Percentiles rank a stretch among this genome's conserved stretches.
Conservation (phyloP, 495 filamentous ascomycete genomes). For the Amniculicola lignicola region DNA sequence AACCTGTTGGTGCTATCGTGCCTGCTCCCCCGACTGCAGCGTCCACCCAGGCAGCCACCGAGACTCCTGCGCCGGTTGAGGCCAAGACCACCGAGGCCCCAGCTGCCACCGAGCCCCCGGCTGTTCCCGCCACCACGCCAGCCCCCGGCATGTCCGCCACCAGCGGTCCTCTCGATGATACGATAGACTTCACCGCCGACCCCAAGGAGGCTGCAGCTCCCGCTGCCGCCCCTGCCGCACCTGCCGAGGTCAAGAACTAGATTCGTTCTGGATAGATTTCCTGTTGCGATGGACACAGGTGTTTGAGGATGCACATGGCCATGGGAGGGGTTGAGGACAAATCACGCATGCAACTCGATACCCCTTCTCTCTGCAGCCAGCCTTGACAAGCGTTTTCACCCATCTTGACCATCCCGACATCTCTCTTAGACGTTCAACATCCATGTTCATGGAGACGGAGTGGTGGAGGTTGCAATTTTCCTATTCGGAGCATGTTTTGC, state of each 20-base stretch:
- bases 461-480: too few species aligned
- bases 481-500: slow-evolving; percentile 1
- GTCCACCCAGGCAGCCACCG: slow-evolving; percentile 8
- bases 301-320: too few species aligned
- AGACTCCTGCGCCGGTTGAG: not conserved
- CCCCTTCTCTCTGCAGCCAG: too few species aligned
- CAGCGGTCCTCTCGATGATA: slow-evolving; percentile 23
- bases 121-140: slow-evolving; percentile 16
- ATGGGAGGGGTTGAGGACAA: too few species aligned
- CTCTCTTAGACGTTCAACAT: too few species aligned
- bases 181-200: slow-evolving; percentile 8
- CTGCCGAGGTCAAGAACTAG: slow-evolving; percentile 17
- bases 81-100: slow-evolving; percentile 5
- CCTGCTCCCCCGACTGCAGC: slow-evolving; percentile 29
- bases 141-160: slow-evolving; percentile 31
- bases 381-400: not conserved
- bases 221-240: slow-evolving; percentile 2
- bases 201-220: slow-evolving; percentile 3
- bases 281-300: too few species aligned
- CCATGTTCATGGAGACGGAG: too few species aligned
- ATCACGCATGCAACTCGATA: too few species aligned
- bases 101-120: slow-evolving; percentile 5
- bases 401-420: not conserved
- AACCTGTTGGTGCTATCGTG: slow-evolving; percentile 22
- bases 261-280: not conserved